Base-by-base conservation (phyloP, 768 basidiomycete genomes). In the Naganishia onofrii region DNA sequence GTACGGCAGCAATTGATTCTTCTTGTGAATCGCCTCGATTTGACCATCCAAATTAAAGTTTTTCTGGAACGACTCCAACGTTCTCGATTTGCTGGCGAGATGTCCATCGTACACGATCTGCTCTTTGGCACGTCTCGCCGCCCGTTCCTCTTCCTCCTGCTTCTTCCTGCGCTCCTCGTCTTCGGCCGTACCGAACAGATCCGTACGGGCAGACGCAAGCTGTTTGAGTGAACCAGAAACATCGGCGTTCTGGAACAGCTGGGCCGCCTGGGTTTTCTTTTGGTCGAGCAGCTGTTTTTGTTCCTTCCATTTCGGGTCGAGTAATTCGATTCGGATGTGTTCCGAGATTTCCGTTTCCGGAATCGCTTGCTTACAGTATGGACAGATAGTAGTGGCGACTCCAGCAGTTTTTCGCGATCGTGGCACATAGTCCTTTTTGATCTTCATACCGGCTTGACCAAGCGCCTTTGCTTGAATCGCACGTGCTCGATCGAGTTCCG, bases 101-200 rank as follows among this genome's bases (percentile, higher is more conserved):
- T 98, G 94, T 75, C 96, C 96, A 82, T 98, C 96, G 96, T 96
- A 99, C 58, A 97, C 91, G 74, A 92, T 90, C 79, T 91, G 93
- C 82, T 98, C 96, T 79, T 88, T 87, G 80, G 95, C 94, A 79
- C 88, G 90, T 73, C 92, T 85, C 76, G 86, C 86, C 72, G 88
- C 87, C 67, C 87, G 85, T 76, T 93, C 91, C 72, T 90, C 89
- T 63, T 92, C 92, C 73, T 96, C 94, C 75, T 93, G 90, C 28
- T 70, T 56, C 66, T 75, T 77, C 71, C 93, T 86, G 69, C 89
- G 85, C 74, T 94, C 93, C 77, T 97, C 95, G 77, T 95, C 95
- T 65, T 87, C 89, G 76, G 93, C 92, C 0, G 89, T 91, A 80
- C 93, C 93, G 81, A 99, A 99, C 73, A 99, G 90, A 83, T 99